phyloP scores from a whole-genome alignment of 352 stramenopile species.

The Globisporangium okanoganense region DNA sequence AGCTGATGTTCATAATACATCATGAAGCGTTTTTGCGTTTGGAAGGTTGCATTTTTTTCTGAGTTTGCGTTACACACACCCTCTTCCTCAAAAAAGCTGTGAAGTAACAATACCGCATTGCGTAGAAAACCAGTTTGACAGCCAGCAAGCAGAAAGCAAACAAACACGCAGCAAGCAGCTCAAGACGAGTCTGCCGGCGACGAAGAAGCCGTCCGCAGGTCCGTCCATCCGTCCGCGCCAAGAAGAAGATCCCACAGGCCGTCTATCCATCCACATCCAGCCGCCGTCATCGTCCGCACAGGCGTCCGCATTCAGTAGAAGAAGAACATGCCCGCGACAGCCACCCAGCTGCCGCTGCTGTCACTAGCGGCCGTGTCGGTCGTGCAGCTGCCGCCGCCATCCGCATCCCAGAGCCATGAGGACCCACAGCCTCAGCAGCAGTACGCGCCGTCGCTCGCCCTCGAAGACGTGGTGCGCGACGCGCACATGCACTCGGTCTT shows the following conservation, averaged over 20 bases:
- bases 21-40: too few relatives aligned
- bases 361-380: slow-evolving; percentile 1
- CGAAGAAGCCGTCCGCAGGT: background rate
- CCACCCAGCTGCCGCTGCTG: background rate
- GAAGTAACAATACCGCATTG: too few relatives aligned
- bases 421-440: background rate
- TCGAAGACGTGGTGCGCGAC: slow-evolving; percentile 72
- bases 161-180: background rate
- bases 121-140: slow-evolving; percentile 1
- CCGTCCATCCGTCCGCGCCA: background rate
- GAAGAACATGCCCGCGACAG: slow-evolving; percentile 10
- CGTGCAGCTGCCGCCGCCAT: slow-evolving; percentile 6
- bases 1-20: too few relatives aligned
- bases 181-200: background rate
- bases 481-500: slow-evolving; percentile 77
- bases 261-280: background rate
- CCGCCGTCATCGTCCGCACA: background rate
- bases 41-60: too few relatives aligned
- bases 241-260: background rate
- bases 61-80: too few relatives aligned
- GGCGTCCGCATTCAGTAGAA: background rate
- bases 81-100: too few relatives aligned
- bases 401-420: background rate
- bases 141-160: background rate
- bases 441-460: slow-evolving; percentile 27